Evolutionary conservation across 108 stramenopile genomes (phyloP).

Genomic region (Cyclotella choctawhatcheeana): DNA sequence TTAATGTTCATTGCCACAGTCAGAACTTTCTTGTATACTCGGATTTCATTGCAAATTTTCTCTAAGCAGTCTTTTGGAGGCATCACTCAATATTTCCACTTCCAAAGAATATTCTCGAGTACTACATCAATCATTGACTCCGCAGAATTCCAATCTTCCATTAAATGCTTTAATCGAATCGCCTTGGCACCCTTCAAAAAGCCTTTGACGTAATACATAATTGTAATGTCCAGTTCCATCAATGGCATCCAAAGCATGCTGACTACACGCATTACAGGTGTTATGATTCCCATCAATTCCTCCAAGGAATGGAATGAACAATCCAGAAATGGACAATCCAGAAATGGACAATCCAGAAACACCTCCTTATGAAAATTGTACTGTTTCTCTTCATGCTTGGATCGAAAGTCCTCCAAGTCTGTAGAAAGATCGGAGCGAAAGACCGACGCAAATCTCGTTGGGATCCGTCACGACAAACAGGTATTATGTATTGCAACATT

Average conservation of each 20-base stretch:
- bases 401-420: background rate
- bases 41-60: constrained; percentile 38
- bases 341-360: constrained; percentile 11
- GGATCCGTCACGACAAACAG: constrained; percentile 30
- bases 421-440: constrained; percentile 13
- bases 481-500: too few relatives aligned
- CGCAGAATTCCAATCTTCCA: constrained; percentile 29
- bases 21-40: constrained; percentile 34
- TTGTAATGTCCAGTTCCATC: constrained; percentile 11
- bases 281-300: constrained; percentile 1
- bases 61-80: constrained; percentile 21
- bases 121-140: constrained; percentile 12
- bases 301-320: constrained; percentile 8
- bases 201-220: constrained; percentile 26
- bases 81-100: constrained; percentile 17
- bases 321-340: too few relatives aligned
- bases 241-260: constrained; percentile 7
- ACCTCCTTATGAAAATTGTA: background rate
- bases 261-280: constrained; percentile 9
- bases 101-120: background rate
- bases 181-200: constrained; percentile 10
- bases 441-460: constrained; percentile 3
- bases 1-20: constrained; percentile 17
- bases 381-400: background rate
- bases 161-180: constrained; percentile 24